Evolutionary conservation across 2,329 filamentous ascomycete species (phyloP), one percentile per base, ranked within the genome.

Genomic region (Aspergillus japonicus): DNA sequence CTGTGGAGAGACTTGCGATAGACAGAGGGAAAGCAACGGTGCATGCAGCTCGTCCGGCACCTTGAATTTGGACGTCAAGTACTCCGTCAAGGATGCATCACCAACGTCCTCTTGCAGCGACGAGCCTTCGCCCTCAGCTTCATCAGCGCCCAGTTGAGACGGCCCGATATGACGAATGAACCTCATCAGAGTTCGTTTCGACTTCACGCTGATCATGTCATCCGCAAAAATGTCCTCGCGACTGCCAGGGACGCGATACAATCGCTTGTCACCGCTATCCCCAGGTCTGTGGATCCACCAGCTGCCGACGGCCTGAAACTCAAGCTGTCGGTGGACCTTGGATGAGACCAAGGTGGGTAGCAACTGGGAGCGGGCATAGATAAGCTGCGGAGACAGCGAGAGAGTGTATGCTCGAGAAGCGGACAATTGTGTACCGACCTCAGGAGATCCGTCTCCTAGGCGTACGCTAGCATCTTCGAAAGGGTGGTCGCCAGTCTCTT

Each of bases 161-260:
- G 67, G 92, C 85, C 61, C 81, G 56, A 96, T 89, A 72, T 95
- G 94, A 74, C 94, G 93, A 69, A 98, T 83, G 69, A 97, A 96
- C 75, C 96, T 96, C 89, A 97, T 96, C 69, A 98, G 77, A 10
- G 85, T 85, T 56, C 94, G 87, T 79, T 98, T 98, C 5, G 91
- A 87, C 64, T 89, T 89, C 66, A 89, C 83, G 50, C 91, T 86
- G 58, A 98, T 90, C 24, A 83, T 82, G 39, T 85, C 85, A 72
- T 92, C 89, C 51, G 88, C 85, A 74, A 97, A 97, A 49, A 98
- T 87, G 77, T 97, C 94, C 78, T 99, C 94, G 65, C 94, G 87
- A 29, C 90, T 93, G 64, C 90, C 93, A 0, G 95, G 94, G 54
- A 98, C 90, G 59, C 89, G 89, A 54, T 83, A 80, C 39, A 96